These are phyloP conservation scores for Xylariaceae sp. DNA, from an alignment of 2,329 filamentous ascomycete genomes.

Conservation along the genomic window DNA sequence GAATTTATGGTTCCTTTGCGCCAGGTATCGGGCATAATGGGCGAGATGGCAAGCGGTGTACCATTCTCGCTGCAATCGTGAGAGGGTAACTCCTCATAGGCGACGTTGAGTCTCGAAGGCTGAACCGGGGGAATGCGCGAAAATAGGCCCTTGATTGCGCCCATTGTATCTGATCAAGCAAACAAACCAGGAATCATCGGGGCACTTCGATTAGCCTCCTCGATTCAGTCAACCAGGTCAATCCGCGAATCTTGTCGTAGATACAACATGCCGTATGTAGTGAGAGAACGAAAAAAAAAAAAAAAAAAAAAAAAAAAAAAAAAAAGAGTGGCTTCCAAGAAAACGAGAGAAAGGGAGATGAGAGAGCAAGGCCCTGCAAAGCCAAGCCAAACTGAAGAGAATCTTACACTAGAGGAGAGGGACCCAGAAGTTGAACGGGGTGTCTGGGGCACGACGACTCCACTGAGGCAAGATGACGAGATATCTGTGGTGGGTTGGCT, in stretches of 20 bases:
- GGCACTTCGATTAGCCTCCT: constrained; percentile 12
- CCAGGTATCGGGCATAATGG: constrained; percentile 26
- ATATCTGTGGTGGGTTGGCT: not conserved
- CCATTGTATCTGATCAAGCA: constrained; percentile 15
- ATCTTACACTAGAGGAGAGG: no score
- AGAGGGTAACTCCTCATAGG: constrained; percentile 30
- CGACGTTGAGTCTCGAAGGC: constrained; percentile 17
- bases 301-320: not conserved
- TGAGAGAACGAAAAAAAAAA: not conserved
- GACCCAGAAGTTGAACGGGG: not conserved
- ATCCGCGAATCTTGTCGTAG: constrained; percentile 9
- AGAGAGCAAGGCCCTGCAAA: constrained; percentile 13
- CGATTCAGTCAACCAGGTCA: constrained; percentile 8
- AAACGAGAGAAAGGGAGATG: constrained; percentile 3
- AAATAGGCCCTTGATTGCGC: constrained; percentile 25
- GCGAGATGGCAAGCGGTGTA: constrained; percentile 16
- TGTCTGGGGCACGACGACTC: not conserved
- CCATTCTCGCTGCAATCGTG: constrained; percentile 29
- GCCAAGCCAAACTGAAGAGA: constrained; percentile 18
- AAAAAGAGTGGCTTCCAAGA: not conserved
- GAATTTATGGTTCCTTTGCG: constrained; percentile 18
- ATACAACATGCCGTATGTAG: constrained; percentile 22
- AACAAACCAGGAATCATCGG: constrained; percentile 7
- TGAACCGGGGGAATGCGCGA: constrained; percentile 23
- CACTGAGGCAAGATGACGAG: not conserved